Conservation (phyloP, 441 rosid genomes). For the Aleurites moluccanus region DNA sequence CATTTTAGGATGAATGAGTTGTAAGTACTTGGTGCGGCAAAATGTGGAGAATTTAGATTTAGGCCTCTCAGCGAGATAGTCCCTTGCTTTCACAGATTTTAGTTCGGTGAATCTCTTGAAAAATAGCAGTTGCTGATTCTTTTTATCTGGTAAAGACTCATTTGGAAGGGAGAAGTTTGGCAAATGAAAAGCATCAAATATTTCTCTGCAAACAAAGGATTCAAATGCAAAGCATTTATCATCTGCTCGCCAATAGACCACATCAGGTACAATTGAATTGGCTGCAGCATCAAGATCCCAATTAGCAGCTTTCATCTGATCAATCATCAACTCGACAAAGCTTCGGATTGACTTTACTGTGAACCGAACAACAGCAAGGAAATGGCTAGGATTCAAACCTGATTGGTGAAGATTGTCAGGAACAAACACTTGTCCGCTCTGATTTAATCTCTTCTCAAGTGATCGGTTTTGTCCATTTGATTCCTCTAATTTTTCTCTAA, state of each 20-base stretch:
- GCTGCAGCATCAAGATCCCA: slow-evolving; percentile 79
- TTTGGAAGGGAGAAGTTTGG: slow-evolving; percentile 47
- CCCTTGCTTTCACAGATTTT: slow-evolving; percentile 45
- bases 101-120: slow-evolving; percentile 62
- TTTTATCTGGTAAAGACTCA: slow-evolving; percentile 31
- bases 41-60: slow-evolving; percentile 63
- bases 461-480: slow-evolving; percentile 41
- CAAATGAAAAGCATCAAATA: slow-evolving; percentile 64
- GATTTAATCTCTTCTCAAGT: slow-evolving; percentile 55
- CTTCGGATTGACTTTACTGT: slow-evolving; percentile 62
- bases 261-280: slow-evolving; percentile 46
- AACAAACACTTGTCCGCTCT: slow-evolving; percentile 51
- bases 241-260: slow-evolving; percentile 50
- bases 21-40: slow-evolving; percentile 59
- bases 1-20: slow-evolving; percentile 70
- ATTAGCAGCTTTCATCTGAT: slow-evolving; percentile 56
- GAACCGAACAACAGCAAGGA: slow-evolving; percentile 45
- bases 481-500: slow-evolving; percentile 61
- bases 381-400: slow-evolving; percentile 50
- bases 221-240: slow-evolving; percentile 78
- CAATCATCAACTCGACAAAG: slow-evolving; percentile 58
- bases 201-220: slow-evolving; percentile 60
- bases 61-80: slow-evolving; percentile 46
- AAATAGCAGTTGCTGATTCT: slow-evolving; percentile 34
- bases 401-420: slow-evolving; percentile 48